A percentile compares a stretch with the other conserved stretches of the same genome.
phyloP scores from a whole-genome alignment of 805 yeast species.

The Phaffomyces thermotolerans region DNA sequence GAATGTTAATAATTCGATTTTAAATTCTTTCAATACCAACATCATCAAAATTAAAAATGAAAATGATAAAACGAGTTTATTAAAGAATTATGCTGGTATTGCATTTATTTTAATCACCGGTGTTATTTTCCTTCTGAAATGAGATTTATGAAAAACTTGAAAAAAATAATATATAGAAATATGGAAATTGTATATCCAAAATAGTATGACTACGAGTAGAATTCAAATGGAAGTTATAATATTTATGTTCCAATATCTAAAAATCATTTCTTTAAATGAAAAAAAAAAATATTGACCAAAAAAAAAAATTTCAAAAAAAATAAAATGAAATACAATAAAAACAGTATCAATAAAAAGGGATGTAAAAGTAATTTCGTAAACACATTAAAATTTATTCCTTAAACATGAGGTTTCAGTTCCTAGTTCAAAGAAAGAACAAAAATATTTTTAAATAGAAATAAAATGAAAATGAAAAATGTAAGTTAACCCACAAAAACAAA shows the following conservation, averaged over 20 bases:
- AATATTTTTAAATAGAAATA: background rate
- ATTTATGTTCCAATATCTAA: background rate
- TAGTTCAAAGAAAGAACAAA: background rate
- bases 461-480: background rate
- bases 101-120: slow-evolving; percentile 2
- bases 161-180: background rate
- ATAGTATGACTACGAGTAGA: no score
- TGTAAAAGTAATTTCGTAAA: background rate
- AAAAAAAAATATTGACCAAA: background rate
- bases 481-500: background rate
- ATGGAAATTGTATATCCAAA: no score
- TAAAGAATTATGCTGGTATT: slow-evolving; percentile 6
- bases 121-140: slow-evolving; percentile 1
- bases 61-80: background rate
- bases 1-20: slow-evolving; percentile 10
- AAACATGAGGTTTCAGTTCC: background rate
- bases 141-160: background rate
- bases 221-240: no score
- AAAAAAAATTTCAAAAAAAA: background rate
- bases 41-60: slow-evolving; percentile 8
- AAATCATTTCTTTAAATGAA: no score
- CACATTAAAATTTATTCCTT: background rate
- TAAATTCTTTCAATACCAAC: slow-evolving; percentile 15
- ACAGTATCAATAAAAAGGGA: background rate
- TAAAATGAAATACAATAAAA: no score